These are phyloP conservation scores for Fusarium compactum DNA, from an alignment of 2,329 filamentous ascomycete genomes.

Conservation along the genomic window DNA sequence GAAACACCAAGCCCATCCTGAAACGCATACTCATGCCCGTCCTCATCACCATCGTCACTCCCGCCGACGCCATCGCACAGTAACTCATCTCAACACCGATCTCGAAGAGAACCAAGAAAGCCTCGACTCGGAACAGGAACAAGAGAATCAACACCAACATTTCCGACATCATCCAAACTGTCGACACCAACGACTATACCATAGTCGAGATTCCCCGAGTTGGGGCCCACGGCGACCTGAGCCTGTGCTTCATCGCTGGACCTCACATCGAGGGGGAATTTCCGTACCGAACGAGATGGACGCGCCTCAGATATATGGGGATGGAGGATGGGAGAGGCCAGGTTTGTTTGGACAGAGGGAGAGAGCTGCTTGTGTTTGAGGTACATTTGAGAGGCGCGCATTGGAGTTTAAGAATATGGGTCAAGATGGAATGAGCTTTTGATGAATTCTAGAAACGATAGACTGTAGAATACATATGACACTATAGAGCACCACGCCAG, in stretches of 20 bases:
- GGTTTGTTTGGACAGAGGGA: conserved; percentile 1
- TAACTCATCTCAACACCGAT: background rate
- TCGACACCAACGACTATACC: conserved; percentile 19
- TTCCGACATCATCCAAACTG: conserved; percentile 1
- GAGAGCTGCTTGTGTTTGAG: background rate
- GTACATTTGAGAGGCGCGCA: background rate
- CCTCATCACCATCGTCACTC: background rate
- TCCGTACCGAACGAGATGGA: conserved; percentile 41
- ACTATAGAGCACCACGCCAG: background rate
- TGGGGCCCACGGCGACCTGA: conserved; percentile 15
- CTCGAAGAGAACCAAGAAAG: background rate
- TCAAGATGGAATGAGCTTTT: background rate
- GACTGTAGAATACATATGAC: background rate
- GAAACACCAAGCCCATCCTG: background rate
- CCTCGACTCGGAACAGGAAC: background rate
- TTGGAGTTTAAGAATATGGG: background rate
- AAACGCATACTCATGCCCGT: background rate
- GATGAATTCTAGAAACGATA: background rate
- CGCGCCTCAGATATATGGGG: conserved; percentile 39
- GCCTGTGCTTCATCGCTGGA: background rate
- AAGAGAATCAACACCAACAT: background rate
- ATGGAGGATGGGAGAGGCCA: background rate
- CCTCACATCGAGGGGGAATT: background rate
- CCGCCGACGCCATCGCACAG: background rate
- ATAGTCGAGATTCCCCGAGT: background rate